Evolutionary conservation across 202 grass and related monocot genomes (phyloP), one percentile per base, ranked within the genome.

Genomic region (Tripidium arundinaceum): DNA sequence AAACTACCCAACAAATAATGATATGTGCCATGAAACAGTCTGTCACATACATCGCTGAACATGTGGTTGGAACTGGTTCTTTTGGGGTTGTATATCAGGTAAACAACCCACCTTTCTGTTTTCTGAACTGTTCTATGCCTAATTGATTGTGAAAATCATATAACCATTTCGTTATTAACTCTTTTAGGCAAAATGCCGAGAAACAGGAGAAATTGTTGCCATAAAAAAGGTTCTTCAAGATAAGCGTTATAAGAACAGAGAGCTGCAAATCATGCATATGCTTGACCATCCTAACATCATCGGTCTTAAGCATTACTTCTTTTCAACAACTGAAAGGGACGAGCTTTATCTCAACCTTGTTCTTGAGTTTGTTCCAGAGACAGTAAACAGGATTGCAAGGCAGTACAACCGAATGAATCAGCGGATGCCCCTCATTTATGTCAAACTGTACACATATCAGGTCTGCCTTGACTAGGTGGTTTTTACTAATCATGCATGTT

Each of bases 51-150:
- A 91, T 93, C 34, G 88, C 95, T 64, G 95, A 98, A 72, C 92
- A 94, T 92, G 95, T 98, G 62, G 88, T 94, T 75, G 95, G 95
- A 83, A 94, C 90, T 77, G 95, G 95, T 85, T 98, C 95, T 54
- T 98, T 98, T 77, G 95, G 95, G 11, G 90, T 94, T 61, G 95
- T 98, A 27, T 98, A 93, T 89, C 95, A 98, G 90, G 92, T 98
- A 84, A 39, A 68, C 50, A 33, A 49, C 29, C 68, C 63, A 10
- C 19, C 19, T 68, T 68, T 33, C 49, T 76, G n/a, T n/a, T n/a
- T n/a, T n/a, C n/a, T n/a, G n/a, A n/a, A n/a, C n/a, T n/a, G n/a
- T n/a, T n/a, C n/a, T n/a, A n/a, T n/a, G n/a, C n/a, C n/a, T n/a
- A n/a, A n/a, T n/a, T n/a, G n/a, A n/a, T n/a, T n/a, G n/a, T n/a